These are phyloP conservation scores for Sordariomycetes sp. DNA, from an alignment of 2,329 filamentous ascomycete species.

Conservation along the genomic window DNA sequence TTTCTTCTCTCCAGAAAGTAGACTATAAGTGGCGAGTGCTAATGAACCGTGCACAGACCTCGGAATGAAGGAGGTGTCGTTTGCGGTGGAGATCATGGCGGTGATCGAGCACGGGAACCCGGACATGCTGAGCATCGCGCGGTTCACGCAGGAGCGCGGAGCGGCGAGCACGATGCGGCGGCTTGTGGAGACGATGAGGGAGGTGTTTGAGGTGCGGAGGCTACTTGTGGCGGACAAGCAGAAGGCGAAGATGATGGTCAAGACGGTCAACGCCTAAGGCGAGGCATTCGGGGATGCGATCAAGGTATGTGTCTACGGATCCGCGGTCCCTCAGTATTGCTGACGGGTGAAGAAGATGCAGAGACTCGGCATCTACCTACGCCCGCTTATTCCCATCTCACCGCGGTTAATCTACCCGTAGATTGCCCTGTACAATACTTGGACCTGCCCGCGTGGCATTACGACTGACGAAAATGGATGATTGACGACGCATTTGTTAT, in stretches of 20 bases:
- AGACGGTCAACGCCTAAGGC: constrained; percentile 33
- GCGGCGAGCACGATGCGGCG: constrained; percentile 81
- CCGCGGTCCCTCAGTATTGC: background rate
- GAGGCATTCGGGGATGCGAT: background rate
- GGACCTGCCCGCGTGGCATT: background rate
- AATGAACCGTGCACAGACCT: constrained; percentile 44
- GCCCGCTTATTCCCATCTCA: background rate
- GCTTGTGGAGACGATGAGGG: constrained; percentile 67
- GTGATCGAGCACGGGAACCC: constrained; percentile 77
- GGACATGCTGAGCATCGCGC: constrained; percentile 66
- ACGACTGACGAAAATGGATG: background rate
- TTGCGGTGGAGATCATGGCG: constrained; percentile 79
- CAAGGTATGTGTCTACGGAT: background rate
- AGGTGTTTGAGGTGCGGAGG: constrained; percentile 52
- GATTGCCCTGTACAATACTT: background rate
- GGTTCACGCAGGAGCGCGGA: constrained; percentile 84
- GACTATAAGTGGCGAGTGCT: background rate
- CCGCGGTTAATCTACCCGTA: background rate
- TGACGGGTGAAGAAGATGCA: background rate
- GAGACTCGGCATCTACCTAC: too few relatives aligned
- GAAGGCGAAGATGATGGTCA: constrained; percentile 64
- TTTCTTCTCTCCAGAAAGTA: background rate
- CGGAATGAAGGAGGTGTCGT: constrained; percentile 75
- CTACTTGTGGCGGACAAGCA: constrained; percentile 58
- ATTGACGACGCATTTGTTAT: background rate